Percentiles rank a stretch among this genome's conserved stretches.
These are phyloP conservation scores for Chytriomyces hyalinus DNA, from an alignment of 192 early-diverging fungal genomes.

Conservation along the genomic window DNA sequence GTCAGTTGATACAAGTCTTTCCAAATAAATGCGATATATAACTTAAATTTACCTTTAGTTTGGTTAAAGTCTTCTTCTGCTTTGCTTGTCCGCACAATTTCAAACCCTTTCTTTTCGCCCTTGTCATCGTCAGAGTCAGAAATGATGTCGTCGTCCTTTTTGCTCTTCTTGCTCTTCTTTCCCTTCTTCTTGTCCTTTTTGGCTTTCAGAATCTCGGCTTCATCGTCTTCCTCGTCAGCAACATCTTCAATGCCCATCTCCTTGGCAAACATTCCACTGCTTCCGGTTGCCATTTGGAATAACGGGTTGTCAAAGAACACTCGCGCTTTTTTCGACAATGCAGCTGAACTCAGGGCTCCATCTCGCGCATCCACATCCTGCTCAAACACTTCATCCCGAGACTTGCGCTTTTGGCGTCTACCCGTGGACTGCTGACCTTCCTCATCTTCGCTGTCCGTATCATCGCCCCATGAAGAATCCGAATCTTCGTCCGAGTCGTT, in stretches of 20 bases:
- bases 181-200: slow-evolving; percentile 14
- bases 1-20: background rate
- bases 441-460: slow-evolving; percentile 1
- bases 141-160: slow-evolving; percentile 3
- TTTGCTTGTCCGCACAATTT: slow-evolving; percentile 46
- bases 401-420: slow-evolving; percentile 5
- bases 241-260: slow-evolving; percentile 43
- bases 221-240: slow-evolving; percentile 47
- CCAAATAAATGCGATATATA: background rate
- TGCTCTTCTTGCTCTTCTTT: slow-evolving; percentile 32
- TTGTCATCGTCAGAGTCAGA: slow-evolving; percentile 59
- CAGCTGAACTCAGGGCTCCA: slow-evolving; percentile 44
- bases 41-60: slow-evolving; percentile 17
- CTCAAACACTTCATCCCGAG: slow-evolving; percentile 55
- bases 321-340: slow-evolving; percentile 80
- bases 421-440: slow-evolving; percentile 57
- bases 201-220: slow-evolving; percentile 23
- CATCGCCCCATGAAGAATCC: slow-evolving; percentile 17
- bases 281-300: slow-evolving; percentile 70
- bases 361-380: slow-evolving; percentile 56
- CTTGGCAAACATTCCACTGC: slow-evolving; percentile 39
- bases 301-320: slow-evolving; percentile 96
- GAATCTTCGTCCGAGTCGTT: slow-evolving; percentile 5
- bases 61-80: slow-evolving; percentile 37
- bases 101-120: slow-evolving; percentile 58